These are phyloP conservation scores for Colletotrichum chrysophilum DNA, from an alignment of 2,329 filamentous ascomycete genomes.

Conservation along the genomic window DNA sequence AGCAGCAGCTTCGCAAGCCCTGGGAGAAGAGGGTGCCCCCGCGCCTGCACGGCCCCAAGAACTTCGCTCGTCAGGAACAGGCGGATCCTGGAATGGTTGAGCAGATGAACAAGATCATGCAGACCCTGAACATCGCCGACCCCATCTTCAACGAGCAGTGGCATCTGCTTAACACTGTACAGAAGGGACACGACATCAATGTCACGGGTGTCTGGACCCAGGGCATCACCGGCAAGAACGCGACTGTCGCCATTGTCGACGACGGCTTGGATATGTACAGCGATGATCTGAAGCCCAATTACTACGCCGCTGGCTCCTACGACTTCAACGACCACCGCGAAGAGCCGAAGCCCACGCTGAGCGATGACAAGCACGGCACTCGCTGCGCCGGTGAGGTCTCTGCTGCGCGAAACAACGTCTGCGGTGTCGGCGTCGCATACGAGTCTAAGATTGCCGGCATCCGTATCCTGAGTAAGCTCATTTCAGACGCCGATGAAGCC, in stretches of 20 bases:
- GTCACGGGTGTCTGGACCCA: slow-evolving; percentile 93
- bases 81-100: slow-evolving; percentile 51
- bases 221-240: slow-evolving; percentile 87
- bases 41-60: slow-evolving; percentile 13
- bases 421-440: slow-evolving; percentile 95
- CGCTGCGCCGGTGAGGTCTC: slow-evolving; percentile 94
- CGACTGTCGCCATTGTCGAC: slow-evolving; percentile 92
- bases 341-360: slow-evolving; percentile 81
- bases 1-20: slow-evolving; percentile 62
- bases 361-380: slow-evolving; percentile 89
- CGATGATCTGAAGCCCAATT: slow-evolving; percentile 89
- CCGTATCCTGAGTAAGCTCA: slow-evolving; percentile 88
- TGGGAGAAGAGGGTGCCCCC: slow-evolving; percentile 59
- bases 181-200: slow-evolving; percentile 90
- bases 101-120: slow-evolving; percentile 65
- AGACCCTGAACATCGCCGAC: slow-evolving; percentile 77
- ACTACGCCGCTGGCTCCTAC: slow-evolving; percentile 90
- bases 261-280: slow-evolving; percentile 97
- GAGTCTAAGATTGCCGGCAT: slow-evolving; percentile 89
- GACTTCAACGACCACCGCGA: slow-evolving; percentile 90
- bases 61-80: slow-evolving; percentile 22
- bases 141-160: slow-evolving; percentile 95
- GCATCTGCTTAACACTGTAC: slow-evolving; percentile 87
- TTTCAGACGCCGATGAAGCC: slow-evolving; percentile 92
- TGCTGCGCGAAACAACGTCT: slow-evolving; percentile 90